phyloP scores from a whole-genome alignment of 129 eudicot genomes.

The Oenanthe sinensis region DNA sequence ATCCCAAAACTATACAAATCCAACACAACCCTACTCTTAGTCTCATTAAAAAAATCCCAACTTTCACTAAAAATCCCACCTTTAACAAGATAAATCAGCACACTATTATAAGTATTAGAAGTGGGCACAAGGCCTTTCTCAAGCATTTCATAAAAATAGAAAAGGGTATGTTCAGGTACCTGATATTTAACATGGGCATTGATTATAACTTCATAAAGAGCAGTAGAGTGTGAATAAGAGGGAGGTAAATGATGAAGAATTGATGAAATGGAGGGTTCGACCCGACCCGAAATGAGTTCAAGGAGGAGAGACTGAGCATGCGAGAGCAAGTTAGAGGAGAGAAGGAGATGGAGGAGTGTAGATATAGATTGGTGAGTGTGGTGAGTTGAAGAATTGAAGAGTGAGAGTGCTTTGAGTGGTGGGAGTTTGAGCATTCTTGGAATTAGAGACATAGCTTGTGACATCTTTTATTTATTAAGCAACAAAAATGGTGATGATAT shows the following conservation, averaged over 20 bases:
- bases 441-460: slow-evolving; percentile 15
- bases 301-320: slow-evolving; percentile 37
- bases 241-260: slow-evolving; percentile 22
- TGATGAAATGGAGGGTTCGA: slow-evolving; percentile 27
- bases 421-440: slow-evolving; percentile 39
- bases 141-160: slow-evolving; percentile 28
- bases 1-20: slow-evolving; percentile 52
- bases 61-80: slow-evolving; percentile 18
- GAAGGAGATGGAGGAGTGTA: slow-evolving; percentile 25
- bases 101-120: slow-evolving; percentile 24
- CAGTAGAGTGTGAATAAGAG: slow-evolving; percentile 11
- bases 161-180: slow-evolving; percentile 25
- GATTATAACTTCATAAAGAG: slow-evolving; percentile 27
- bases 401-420: slow-evolving; percentile 28
- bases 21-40: slow-evolving; percentile 20
- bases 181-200: slow-evolving; percentile 26
- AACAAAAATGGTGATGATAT: no score
- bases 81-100: slow-evolving; percentile 24
- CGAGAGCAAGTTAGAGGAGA: slow-evolving; percentile 24
- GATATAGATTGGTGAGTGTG: slow-evolving; percentile 33
- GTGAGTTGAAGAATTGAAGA: slow-evolving; percentile 28
- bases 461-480: slow-evolving; percentile 11
- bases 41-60: slow-evolving; percentile 31
- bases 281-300: slow-evolving; percentile 25
- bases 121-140: slow-evolving; percentile 27